A percentile compares a stretch with the other conserved stretches of the same genome.
Conservation (phyloP, 2,329 filamentous ascomycete genomes). For the Fusarium xylarioides region DNA sequence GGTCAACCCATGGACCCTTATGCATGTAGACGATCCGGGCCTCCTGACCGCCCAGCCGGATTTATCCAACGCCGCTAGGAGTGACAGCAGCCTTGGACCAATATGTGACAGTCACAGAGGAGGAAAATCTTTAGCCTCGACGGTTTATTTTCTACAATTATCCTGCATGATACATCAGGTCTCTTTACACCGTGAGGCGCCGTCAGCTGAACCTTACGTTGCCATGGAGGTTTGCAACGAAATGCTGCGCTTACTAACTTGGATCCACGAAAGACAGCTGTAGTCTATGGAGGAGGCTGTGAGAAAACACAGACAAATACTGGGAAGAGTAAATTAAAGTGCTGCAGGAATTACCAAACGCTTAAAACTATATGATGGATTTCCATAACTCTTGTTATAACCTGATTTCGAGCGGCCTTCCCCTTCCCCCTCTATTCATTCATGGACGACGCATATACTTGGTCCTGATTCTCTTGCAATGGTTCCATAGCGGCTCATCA, state of each 20-base stretch:
- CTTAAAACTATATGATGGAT: too few species aligned
- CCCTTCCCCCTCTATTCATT: too few species aligned
- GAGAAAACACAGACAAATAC: too few species aligned
- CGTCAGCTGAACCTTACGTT: background rate
- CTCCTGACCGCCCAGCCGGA: constrained; percentile 36
- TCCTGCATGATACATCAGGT: background rate
- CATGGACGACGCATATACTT: too few species aligned
- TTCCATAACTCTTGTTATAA: too few species aligned
- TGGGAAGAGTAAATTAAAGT: too few species aligned
- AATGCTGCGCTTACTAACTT: background rate
- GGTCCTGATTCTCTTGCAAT: too few species aligned
- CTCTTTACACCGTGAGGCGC: background rate
- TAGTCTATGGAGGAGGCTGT: too few species aligned
- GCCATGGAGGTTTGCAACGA: background rate
- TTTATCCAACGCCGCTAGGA: constrained; percentile 22
- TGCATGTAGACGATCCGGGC: constrained; percentile 32
- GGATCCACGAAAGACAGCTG: too few species aligned
- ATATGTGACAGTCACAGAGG: background rate
- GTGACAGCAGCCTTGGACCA: background rate
- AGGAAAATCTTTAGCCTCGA: background rate
- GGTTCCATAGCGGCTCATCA: too few species aligned
- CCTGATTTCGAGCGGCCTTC: too few species aligned
- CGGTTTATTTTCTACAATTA: background rate
- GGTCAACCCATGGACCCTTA: background rate
- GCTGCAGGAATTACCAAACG: too few species aligned